Evolutionary conservation across 371 early-diverging fungal genomes (phyloP), one percentile per base, ranked within the genome.

Genomic region (Mortierella sp.): DNA sequence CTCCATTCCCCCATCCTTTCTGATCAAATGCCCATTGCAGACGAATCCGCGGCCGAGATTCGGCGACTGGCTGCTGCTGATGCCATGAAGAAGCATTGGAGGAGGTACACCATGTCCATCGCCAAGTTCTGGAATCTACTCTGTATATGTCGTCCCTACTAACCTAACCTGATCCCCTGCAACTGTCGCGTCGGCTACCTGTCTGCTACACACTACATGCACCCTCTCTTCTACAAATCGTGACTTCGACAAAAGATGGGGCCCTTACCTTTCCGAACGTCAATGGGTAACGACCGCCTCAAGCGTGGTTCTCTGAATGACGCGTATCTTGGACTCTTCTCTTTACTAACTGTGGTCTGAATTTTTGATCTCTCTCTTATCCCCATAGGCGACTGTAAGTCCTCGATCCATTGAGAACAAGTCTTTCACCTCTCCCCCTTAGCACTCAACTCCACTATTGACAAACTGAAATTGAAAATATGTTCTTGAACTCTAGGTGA

Each of bases 181-280:
- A 37, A 37, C 37, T 9, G 9, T 37, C 37, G 37, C 37, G 37
- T 37, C 9, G 37, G 9, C 37, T 3, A 37, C 37, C 9, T 37
- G n/a, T 37, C 37, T 37, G 37, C 37, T 37, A 37, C 37, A 19
- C 19, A n/a, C 28, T 23, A 37, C 30, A 14, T 50, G n/a, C 51
- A 37, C 9, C 26, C 25, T 5, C 30, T 45, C n/a, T 29, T 47
- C 37, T 45, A 44, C 7, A 5, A 37, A 19, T 11, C 16, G 0
- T 25, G 37, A 23, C 37, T 6, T 57, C 37, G 37, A 45, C 56
- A 77, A n/a, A n/a, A n/a, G 79, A 65, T 77, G 79, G 79, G 79
- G 79, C 4, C 79, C 79, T 46, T 77, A 77, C 56, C 64, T 77
- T 25, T 77, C 79, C 46, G 79, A 77, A 51, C 72, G 79, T 43